Percentiles rank a stretch among this genome's conserved stretches.
phyloP scores from a whole-genome alignment of 305 asterid genomes.

The Fraxinus angustifolia region DNA sequence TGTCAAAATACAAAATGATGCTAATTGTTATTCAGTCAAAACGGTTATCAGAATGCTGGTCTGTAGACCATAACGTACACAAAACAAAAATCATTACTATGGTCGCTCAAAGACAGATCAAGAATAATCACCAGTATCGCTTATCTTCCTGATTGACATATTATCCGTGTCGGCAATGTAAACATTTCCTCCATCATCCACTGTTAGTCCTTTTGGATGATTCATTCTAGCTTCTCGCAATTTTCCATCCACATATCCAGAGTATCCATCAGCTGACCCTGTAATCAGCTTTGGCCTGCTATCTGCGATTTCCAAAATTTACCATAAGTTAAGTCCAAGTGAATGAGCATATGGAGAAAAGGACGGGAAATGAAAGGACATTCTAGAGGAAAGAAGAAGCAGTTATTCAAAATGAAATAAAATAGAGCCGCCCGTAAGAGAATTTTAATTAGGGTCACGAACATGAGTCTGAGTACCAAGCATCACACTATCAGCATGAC shows the following conservation, averaged over 20 bases:
- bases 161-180: slow-evolving; percentile 88
- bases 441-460: background rate
- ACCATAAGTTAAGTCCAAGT: slow-evolving; percentile 14
- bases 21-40: background rate
- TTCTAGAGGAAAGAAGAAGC: background rate
- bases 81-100: background rate
- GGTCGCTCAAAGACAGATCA: background rate
- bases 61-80: background rate
- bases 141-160: slow-evolving; percentile 91
- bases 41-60: background rate
- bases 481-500: background rate
- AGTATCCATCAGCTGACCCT: slow-evolving; percentile 87
- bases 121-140: slow-evolving; percentile 67
- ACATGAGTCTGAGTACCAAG: background rate
- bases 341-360: slow-evolving; percentile 18
- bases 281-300: slow-evolving; percentile 80
- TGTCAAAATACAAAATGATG: background rate
- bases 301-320: slow-evolving; percentile 37
- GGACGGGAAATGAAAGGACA: background rate
- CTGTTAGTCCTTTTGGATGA: slow-evolving; percentile 90
- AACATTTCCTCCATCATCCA: slow-evolving; percentile 86
- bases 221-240: slow-evolving; percentile 80
- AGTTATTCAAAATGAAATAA: background rate
- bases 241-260: slow-evolving; percentile 87
- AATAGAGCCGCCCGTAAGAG: background rate